Base-by-base conservation (phyloP, 23 red algal genomes). In the Gracilariopsis chorda region DNA sequence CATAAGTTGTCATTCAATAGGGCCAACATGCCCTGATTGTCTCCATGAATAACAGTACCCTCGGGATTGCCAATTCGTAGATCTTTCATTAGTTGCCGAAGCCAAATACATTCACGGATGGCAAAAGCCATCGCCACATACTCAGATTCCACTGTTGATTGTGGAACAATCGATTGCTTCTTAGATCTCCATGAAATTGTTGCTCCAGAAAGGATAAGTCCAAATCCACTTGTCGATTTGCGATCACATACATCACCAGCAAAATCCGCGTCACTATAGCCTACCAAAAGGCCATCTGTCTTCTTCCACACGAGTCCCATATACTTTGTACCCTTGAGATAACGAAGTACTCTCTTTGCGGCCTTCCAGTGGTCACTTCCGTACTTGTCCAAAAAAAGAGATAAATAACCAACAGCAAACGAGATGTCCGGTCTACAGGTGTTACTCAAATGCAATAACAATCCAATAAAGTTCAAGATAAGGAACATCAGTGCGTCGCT, bases 121-220 rank as follows among this genome's bases (percentile, higher is more conserved):
- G 81, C 53, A 67, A 40, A 67, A 25, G 48, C 21, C 53, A 65
- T 4, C 21, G 81, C 19, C 1, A 85, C 33, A 28, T 85, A 85
- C 81, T 85, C 81, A 35, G 81, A 9, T 55, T 85, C 81, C 19
- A 24, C 55, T 51, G 81, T 39, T 21, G 60, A 70, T 39, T 85
- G 56, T 3, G 56, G 51, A 8, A 83, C 79, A 21, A 63, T 36
- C 28, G 28, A 14, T 64, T 83, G 49, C 42, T 63, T 83, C 81
- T 69, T 85, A n/a, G 23, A 61, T 10, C 58, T 16, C 81, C 81
- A 85, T 28, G 60, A 4, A 17, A 85, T 51, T 16, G 33, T 1
- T 16, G 37, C 81, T 1, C 47, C 41, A 20, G 57, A 41, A 48
- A 36, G 29, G 6, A 68, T 48, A 40, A 85, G 45, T 6, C 65